Conservation (phyloP, 2,329 filamentous ascomycete genomes). For the Fusarium avenaceum region DNA sequence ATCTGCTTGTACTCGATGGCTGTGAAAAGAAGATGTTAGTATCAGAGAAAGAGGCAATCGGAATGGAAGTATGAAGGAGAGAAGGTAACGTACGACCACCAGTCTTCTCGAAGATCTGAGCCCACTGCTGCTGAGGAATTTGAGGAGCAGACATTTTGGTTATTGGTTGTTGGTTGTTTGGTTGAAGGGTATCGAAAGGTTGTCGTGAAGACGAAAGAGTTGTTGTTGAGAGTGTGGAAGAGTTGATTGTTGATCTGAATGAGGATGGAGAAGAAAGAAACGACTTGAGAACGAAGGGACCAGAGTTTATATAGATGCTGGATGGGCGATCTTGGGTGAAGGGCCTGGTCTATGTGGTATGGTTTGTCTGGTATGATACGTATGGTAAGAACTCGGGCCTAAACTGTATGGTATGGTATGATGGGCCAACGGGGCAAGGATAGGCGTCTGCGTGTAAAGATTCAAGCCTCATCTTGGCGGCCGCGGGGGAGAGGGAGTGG, state of each 20-base stretch:
- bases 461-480: constrained; percentile 47
- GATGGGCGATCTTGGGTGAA: constrained; percentile 39
- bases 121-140: constrained; percentile 89
- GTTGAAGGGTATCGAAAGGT: constrained; percentile 41
- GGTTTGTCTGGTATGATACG: constrained; percentile 32
- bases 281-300: constrained; percentile 40
- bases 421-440: constrained; percentile 46
- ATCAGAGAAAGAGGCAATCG: constrained; percentile 18
- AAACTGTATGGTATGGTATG: constrained; percentile 48
- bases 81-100: constrained; percentile 71
- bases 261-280: constrained; percentile 47
- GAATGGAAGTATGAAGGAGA: constrained; percentile 5
- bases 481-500: constrained; percentile 47
- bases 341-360: constrained; percentile 4
- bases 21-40: constrained; percentile 50
- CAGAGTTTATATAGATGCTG: constrained; percentile 50
- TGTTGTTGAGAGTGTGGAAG: constrained; percentile 39
- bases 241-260: constrained; percentile 48
- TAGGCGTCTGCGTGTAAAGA: constrained; percentile 39
- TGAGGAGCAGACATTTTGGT: constrained; percentile 53
- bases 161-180: constrained; percentile 33
- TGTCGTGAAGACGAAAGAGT: constrained; percentile 42
- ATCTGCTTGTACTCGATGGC: constrained; percentile 83
- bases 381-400: constrained; percentile 42
- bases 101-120: constrained; percentile 87